phyloP scores from a whole-genome alignment of 2,329 filamentous ascomycete species.

The Bipolaris bicolor region DNA sequence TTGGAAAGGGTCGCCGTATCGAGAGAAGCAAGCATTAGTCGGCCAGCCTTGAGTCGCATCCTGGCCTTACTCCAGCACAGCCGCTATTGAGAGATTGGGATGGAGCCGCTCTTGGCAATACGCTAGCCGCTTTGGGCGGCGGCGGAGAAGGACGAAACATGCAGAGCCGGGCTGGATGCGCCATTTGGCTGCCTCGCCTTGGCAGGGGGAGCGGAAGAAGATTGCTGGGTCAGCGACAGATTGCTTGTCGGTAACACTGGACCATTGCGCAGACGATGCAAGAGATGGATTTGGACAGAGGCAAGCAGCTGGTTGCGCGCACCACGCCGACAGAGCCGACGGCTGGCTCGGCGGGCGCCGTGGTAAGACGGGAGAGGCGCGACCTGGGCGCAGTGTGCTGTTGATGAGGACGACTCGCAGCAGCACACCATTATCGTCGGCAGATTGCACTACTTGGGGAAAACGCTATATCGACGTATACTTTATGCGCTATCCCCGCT shows the following conservation, averaged over 20 bases:
- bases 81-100: neutral
- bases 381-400: neutral
- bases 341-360: neutral
- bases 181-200: conserved; percentile 8
- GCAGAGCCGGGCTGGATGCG: conserved; percentile 2
- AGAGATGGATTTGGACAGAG: neutral
- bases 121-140: conserved; percentile 2
- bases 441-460: conserved; percentile 3
- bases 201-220: conserved; percentile 15
- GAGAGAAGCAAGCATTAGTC: conserved; percentile 7
- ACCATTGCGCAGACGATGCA: neutral
- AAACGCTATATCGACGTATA: neutral
- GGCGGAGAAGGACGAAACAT: conserved; percentile 10
- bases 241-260: neutral
- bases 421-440: conserved; percentile 5
- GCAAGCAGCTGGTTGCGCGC: neutral
- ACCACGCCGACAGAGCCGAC: neutral
- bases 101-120: neutral
- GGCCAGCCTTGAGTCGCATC: neutral
- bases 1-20: neutral
- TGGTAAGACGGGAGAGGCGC: neutral
- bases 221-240: conserved; percentile 7
- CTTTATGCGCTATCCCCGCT: conserved; percentile 8
- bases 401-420: conserved; percentile 2
- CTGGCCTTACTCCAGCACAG: conserved; percentile 5